phyloP scores from a whole-genome alignment of 805 yeast species.

The Saccharomycopsis babjevae region DNA sequence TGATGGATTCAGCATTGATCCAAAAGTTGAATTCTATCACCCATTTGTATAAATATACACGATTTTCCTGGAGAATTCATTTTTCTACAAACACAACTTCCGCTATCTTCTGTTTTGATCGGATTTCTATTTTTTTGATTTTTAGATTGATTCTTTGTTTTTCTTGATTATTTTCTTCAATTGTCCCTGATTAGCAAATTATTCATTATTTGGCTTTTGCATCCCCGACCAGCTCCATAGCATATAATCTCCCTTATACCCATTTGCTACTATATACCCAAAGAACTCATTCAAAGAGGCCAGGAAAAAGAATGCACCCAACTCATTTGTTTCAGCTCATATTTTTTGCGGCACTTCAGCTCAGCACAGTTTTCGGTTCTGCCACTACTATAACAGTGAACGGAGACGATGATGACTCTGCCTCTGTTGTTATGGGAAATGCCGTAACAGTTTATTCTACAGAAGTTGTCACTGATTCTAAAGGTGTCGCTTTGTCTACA shows the following conservation, averaged over 20 bases:
- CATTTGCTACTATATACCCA: neutral
- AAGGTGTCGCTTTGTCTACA: slow-evolving; percentile 9
- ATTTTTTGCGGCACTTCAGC: neutral
- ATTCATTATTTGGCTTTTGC: neutral
- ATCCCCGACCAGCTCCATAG: too few relatives aligned
- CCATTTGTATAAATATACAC: too few relatives aligned
- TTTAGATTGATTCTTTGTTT: neutral
- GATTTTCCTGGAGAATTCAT: too few relatives aligned
- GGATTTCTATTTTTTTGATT: neutral
- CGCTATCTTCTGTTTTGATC: too few relatives aligned
- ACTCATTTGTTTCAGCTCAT: neutral
- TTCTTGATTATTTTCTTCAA: neutral
- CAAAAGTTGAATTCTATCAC: too few relatives aligned
- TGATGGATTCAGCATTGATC: too few relatives aligned
- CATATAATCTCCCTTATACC: neutral
- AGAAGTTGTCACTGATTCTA: slow-evolving; percentile 13
- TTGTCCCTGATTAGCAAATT: neutral
- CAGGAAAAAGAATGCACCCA: neutral
- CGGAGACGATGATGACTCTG: neutral
- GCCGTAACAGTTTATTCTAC: slow-evolving; percentile 16
- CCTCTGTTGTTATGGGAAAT: neutral
- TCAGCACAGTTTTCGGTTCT: slow-evolving; percentile 1
- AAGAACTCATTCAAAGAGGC: neutral
- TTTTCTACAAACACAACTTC: too few relatives aligned
- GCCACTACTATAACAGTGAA: neutral